Evolutionary conservation across 2,329 filamentous ascomycete genomes (phyloP).

Genomic region (Pyrenophora graminea): DNA sequence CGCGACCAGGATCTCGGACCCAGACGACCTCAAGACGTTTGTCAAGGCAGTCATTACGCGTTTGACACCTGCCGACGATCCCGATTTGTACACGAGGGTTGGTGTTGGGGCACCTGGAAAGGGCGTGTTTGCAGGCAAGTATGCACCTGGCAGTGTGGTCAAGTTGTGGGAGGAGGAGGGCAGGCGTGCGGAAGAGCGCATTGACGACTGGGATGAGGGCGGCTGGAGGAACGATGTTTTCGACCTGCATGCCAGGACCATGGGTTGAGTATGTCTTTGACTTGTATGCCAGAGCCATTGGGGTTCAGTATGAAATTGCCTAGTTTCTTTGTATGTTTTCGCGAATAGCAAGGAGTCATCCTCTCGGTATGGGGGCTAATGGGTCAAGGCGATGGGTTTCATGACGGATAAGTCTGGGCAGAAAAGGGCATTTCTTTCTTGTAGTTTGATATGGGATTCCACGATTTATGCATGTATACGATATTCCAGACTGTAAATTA

Average conservation of each 20-base stretch:
- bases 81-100: constrained; percentile 74
- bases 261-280: constrained; percentile 66
- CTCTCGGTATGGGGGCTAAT: neutral
- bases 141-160: constrained; percentile 86
- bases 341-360: too few species aligned
- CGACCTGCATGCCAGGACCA: constrained; percentile 52
- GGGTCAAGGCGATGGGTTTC: neutral
- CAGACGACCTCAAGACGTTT: constrained; percentile 79
- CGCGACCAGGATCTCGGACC: constrained; percentile 81
- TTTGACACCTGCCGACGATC: constrained; percentile 71
- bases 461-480: neutral
- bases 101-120: constrained; percentile 66
- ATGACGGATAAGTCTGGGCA: neutral
- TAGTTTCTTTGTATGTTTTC: neutral
- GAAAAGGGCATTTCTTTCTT: neutral
- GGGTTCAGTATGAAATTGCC: constrained; percentile 7
- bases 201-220: constrained; percentile 71
- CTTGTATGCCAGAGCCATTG: constrained; percentile 46
- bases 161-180: constrained; percentile 89
- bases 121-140: constrained; percentile 78
- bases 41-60: constrained; percentile 79
- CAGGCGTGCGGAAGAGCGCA: constrained; percentile 67
- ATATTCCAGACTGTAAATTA: constrained; percentile 4
- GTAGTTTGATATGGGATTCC: neutral
- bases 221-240: constrained; percentile 91